Evolutionary conservation across 805 yeast species (phyloP).

Genomic region (Ogataea dorogensis): DNA sequence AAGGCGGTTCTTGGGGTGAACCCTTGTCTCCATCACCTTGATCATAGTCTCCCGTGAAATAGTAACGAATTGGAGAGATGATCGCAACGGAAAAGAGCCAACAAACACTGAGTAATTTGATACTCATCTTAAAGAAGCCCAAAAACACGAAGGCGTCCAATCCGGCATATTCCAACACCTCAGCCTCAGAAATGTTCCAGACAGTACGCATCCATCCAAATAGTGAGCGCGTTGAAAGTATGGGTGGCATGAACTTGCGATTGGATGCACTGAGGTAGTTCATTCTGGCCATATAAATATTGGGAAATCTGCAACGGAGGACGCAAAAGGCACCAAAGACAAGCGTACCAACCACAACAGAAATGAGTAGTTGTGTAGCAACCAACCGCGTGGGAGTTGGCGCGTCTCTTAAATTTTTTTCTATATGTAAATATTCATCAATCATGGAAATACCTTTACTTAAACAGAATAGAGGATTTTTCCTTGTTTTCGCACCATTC

Average conservation of each 20-base stretch:
- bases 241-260: constrained; percentile 53
- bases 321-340: constrained; percentile 72
- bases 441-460: constrained; percentile 13
- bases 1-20: constrained; percentile 22
- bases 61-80: constrained; percentile 81
- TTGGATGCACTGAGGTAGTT: constrained; percentile 40
- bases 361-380: constrained; percentile 72
- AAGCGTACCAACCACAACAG: constrained; percentile 60
- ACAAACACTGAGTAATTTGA: constrained; percentile 62
- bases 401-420: constrained; percentile 32
- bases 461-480: background rate
- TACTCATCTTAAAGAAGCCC: constrained; percentile 87
- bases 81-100: constrained; percentile 68
- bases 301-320: constrained; percentile 71
- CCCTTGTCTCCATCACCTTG: constrained; percentile 44
- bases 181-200: constrained; percentile 63
- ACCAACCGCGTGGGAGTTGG: constrained; percentile 52
- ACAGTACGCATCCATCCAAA: constrained; percentile 83
- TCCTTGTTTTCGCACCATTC: background rate
- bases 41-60: constrained; percentile 78
- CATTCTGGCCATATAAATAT: constrained; percentile 78
- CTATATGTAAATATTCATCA: constrained; percentile 17
- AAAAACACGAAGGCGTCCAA: constrained; percentile 90
- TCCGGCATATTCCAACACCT: constrained; percentile 86
- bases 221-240: constrained; percentile 51